Conservation (phyloP, 2,329 filamentous ascomycete genomes). For the Incumbomyces lentus region DNA sequence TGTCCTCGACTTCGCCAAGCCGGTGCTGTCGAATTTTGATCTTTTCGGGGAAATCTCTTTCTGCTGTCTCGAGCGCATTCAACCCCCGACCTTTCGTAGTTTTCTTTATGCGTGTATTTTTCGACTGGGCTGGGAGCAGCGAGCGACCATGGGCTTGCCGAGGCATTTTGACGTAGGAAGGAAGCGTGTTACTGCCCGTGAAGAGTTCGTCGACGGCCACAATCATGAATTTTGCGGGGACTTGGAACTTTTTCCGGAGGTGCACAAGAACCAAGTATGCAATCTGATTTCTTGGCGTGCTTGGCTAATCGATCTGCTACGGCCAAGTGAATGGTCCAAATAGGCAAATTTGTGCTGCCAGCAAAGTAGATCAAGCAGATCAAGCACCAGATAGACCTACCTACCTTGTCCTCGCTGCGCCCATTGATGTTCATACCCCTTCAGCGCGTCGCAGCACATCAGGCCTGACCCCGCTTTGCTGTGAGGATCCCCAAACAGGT, state of each 20-base stretch:
- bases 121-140: slow-evolving; percentile 20
- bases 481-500: too few species aligned
- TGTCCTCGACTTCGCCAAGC: slow-evolving; percentile 45
- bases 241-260: slow-evolving; percentile 1
- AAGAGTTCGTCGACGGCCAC: too few species aligned
- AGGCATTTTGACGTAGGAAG: slow-evolving; percentile 12
- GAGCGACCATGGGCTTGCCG: slow-evolving; percentile 21
- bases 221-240: background rate
- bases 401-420: too few species aligned
- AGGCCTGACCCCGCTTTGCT: too few species aligned
- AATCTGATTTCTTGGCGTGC: background rate
- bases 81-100: slow-evolving; percentile 37
- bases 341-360: too few species aligned
- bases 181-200: background rate
- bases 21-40: slow-evolving; percentile 46
- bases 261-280: background rate
- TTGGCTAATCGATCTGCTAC: too few species aligned
- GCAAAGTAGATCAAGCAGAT: too few species aligned
- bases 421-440: too few species aligned
- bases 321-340: too few species aligned
- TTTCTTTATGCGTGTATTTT: slow-evolving; percentile 12
- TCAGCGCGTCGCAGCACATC: too few species aligned
- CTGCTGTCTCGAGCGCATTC: slow-evolving; percentile 57
- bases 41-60: slow-evolving; percentile 43
- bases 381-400: too few species aligned